phyloP scores from a whole-genome alignment of 2,329 filamentous ascomycete genomes.

The Cephalotrichum gorgonifer region DNA sequence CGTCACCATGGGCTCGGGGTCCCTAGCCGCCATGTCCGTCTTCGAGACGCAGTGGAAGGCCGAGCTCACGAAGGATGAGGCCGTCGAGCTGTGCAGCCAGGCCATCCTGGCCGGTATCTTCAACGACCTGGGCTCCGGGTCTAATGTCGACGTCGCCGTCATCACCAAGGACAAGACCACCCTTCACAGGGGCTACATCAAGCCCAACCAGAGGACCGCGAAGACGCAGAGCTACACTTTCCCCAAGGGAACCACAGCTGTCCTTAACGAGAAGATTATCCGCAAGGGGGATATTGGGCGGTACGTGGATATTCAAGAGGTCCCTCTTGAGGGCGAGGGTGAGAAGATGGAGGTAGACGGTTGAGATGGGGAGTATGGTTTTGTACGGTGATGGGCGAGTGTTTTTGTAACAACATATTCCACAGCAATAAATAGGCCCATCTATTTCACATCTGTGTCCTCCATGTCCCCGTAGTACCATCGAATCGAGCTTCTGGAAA shows the following conservation, averaged over 20 bases:
- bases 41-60: conserved; percentile 95
- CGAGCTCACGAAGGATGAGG: conserved; percentile 64
- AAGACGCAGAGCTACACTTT: conserved; percentile 95
- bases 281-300: conserved; percentile 88
- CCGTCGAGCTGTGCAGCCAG: conserved; percentile 72
- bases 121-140: conserved; percentile 94
- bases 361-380: conserved; percentile 22
- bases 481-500: too few species aligned
- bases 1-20: conserved; percentile 94
- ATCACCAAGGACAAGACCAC: conserved; percentile 95
- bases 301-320: conserved; percentile 84
- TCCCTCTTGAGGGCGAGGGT: conserved; percentile 57
- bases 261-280: conserved; percentile 93
- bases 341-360: conserved; percentile 62
- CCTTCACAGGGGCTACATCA: conserved; percentile 84
- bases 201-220: conserved; percentile 78
- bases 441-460: background rate
- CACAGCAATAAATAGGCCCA: conserved; percentile 9
- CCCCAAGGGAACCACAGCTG: conserved; percentile 82
- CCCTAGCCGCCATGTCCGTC: conserved; percentile 91
- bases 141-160: conserved; percentile 93
- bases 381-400: conserved; percentile 1
- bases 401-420: conserved; percentile 11
- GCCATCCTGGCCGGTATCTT: conserved; percentile 96
- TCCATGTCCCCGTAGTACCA: background rate